Evolutionary conservation across 2,329 filamentous ascomycete species (phyloP).

Genomic region (Fusarium sp.): DNA sequence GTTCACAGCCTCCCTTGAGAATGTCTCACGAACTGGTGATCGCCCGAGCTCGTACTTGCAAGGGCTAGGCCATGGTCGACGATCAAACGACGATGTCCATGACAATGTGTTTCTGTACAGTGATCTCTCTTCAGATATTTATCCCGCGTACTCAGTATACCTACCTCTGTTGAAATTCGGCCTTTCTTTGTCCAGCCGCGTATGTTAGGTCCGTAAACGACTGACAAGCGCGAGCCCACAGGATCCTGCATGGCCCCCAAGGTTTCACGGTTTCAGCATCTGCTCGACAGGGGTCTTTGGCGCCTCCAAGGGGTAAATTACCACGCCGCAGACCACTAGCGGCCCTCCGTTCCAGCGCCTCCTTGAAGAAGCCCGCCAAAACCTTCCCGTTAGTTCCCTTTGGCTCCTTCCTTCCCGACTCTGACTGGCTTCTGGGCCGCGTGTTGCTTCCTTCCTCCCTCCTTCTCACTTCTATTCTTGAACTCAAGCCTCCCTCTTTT

Average conservation of each 20-base stretch:
- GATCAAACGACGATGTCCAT: conserved; percentile 19
- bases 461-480: neutral
- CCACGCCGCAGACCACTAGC: conserved; percentile 23
- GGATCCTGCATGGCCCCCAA: conserved; percentile 7
- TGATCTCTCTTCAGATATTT: neutral
- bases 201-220: neutral
- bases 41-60: conserved; percentile 8
- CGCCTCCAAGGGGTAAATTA: conserved; percentile 37
- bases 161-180: neutral
- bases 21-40: neutral
- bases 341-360: conserved; percentile 7
- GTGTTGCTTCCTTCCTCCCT: neutral
- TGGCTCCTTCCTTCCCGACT: neutral
- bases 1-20: conserved; percentile 9
- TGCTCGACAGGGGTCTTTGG: conserved; percentile 16
- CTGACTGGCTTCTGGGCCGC: conserved; percentile 10
- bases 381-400: conserved; percentile 9
- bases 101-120: neutral
- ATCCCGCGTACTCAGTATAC: neutral
- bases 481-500: neutral
- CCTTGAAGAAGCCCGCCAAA: neutral
- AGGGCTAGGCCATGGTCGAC: neutral
- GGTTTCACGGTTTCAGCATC: conserved; percentile 42
- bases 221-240: neutral
- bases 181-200: neutral